Evolutionary conservation across 495 filamentous ascomycete genomes (phyloP).

Genomic region (Talaromyces nanjingensis): DNA sequence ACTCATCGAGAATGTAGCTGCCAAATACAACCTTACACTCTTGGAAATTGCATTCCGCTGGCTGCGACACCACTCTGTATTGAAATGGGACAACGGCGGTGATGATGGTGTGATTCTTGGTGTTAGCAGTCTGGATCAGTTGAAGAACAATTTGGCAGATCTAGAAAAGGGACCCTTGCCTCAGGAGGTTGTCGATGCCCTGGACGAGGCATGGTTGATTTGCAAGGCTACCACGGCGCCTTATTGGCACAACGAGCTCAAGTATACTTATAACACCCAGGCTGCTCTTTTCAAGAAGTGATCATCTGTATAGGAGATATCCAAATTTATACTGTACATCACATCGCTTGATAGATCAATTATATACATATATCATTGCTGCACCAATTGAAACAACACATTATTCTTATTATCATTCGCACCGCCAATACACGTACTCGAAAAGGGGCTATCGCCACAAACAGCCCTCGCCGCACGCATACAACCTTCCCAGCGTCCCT

Average conservation of each 20-base stretch:
- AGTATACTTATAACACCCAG: conserved; percentile 68
- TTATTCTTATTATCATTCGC: neutral
- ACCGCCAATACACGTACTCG: neutral
- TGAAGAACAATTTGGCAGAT: conserved; percentile 46
- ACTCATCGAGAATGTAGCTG: conserved; percentile 32
- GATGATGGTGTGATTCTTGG: conserved; percentile 51
- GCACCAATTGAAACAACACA: neutral
- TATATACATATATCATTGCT: neutral
- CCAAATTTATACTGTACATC: neutral
- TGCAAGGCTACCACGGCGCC: conserved; percentile 58
- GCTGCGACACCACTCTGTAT: conserved; percentile 35
- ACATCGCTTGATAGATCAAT: neutral
- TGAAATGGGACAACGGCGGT: conserved; percentile 24
- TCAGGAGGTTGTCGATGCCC: conserved; percentile 42
- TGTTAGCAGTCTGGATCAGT: conserved; percentile 40
- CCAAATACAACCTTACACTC: conserved; percentile 35
- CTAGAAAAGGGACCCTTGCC: conserved; percentile 52
- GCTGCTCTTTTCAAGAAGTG: conserved; percentile 51
- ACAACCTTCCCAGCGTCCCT: neutral
- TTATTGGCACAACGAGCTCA: conserved; percentile 73
- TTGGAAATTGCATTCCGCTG: conserved; percentile 43
- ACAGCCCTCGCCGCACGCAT: neutral
- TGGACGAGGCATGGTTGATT: conserved; percentile 50
- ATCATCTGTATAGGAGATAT: neutral
- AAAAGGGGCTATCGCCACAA: neutral